Conservation (phyloP, 1,284 basidiomycete genomes). For the Sanghuangporus sanghuang region DNA sequence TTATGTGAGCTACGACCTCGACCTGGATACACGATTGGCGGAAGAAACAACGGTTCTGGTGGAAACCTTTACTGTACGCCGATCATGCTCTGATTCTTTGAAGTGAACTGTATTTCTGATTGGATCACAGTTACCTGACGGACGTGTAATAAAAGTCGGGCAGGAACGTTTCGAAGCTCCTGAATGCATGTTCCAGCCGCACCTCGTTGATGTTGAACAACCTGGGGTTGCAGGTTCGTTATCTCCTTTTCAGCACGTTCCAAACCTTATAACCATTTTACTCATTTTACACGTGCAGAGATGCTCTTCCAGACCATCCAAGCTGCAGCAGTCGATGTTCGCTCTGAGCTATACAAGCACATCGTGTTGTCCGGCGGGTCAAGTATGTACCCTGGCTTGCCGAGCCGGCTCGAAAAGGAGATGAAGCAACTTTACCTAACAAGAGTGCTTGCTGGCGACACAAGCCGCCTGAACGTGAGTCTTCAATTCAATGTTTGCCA, state of each 20-base stretch:
- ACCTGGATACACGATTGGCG: conserved; percentile 87
- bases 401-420: conserved; percentile 96
- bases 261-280: background rate
- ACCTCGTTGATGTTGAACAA: conserved; percentile 96
- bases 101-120: background rate
- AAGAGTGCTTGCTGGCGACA: conserved; percentile 82
- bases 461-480: conserved; percentile 79
- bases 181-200: conserved; percentile 99
- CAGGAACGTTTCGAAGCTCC: conserved; percentile 99
- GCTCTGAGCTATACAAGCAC: conserved; percentile 94
- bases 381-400: conserved; percentile 98
- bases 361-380: conserved; percentile 97
- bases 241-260: background rate
- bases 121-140: conserved; percentile 79
- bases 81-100: conserved; percentile 17
- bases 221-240: conserved; percentile 85
- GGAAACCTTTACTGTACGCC: conserved; percentile 82
- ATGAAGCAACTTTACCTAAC: conserved; percentile 99
- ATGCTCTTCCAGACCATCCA: conserved; percentile 98
- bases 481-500: background rate
- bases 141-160: conserved; percentile 94
- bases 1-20: conserved; percentile 96
- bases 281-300: conserved; percentile 42
- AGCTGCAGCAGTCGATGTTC: conserved; percentile 84
- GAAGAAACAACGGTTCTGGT: conserved; percentile 97